Base-by-base conservation (phyloP, 345 rosid species). In the Citrus trifoliata region DNA sequence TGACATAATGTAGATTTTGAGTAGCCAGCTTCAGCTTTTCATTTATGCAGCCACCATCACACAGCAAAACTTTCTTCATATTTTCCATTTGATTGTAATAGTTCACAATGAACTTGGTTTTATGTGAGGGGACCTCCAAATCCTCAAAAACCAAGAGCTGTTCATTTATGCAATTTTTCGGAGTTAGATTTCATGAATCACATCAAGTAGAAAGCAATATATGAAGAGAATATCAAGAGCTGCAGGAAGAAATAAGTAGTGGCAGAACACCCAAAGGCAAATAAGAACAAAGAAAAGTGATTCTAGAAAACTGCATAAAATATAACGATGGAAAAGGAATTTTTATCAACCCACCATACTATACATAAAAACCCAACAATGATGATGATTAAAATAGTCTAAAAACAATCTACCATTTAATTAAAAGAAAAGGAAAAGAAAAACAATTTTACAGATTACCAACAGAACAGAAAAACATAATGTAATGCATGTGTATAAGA, bases 1-100 rank as follows among this genome's bases (percentile, higher is more conserved):
- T 92, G 82, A 87, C 94, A 74, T 93, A 93, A 82, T 93, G 93
- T 28, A 92, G 89, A 84, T 96, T 95, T 78, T 96, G 98, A 2
- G 99, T 89, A 27, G 98, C 99, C 80, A 83, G 86, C 92, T 95
- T 92, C 75, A 93, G 89, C 82, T 93, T 96, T 78, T 93, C 99
- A 78, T 89, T 82, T 66, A 96, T 89, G 32, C 88, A 81, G 61
- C 89, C 93, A 10, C 95, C 99, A 81, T 93, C 98, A 40, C 91
- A 95, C 66, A 91, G 60, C 81, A 96, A 91, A 48, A 90, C 85
- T 84, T 94, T 96, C 92, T 93, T 96, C 63, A 92, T 86, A 74
- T 89, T 84, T 78, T 93, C 95, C 97, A 91, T 89, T 83, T 93
- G 87, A 67, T 86, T 83, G 76, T 87, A 85, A 77, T 83, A 91